These are phyloP conservation scores for Globisporangium iwayamae DNA, from an alignment of 352 stramenopile genomes.

Conservation along the genomic window DNA sequence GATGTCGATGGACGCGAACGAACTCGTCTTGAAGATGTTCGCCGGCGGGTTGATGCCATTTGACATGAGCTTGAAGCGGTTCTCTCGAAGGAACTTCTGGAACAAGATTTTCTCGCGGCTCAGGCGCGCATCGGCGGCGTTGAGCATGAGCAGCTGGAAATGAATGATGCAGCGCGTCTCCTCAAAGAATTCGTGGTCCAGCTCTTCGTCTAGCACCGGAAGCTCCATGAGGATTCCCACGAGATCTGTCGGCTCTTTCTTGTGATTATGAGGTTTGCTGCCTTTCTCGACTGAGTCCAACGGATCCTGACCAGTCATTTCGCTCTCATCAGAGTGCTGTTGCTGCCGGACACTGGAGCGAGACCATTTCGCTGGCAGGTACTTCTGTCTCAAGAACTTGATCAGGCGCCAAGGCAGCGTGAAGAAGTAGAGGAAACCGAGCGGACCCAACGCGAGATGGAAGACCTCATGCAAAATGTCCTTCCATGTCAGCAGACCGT, in stretches of 20 bases:
- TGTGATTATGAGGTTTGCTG: neutral
- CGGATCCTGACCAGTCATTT: neutral
- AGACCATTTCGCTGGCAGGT: conserved; percentile 31
- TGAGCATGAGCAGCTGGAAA: conserved; percentile 88
- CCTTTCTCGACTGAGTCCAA: conserved; percentile 16
- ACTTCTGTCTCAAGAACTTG: conserved; percentile 47
- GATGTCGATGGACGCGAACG: conserved; percentile 89
- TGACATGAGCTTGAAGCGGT: conserved; percentile 92
- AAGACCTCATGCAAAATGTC: conserved; percentile 44
- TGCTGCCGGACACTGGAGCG: neutral
- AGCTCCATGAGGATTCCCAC: conserved; percentile 61
- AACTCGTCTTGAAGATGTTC: conserved; percentile 88
- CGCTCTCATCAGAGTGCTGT: neutral
- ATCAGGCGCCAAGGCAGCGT: conserved; percentile 46
- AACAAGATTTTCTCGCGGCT: conserved; percentile 90
- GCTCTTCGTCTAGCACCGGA: conserved; percentile 62
- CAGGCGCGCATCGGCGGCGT: conserved; percentile 82
- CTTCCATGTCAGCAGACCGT: conserved; percentile 45
- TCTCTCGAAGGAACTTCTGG: conserved; percentile 92
- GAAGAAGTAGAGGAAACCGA: conserved; percentile 64
- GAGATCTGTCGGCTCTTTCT: conserved; percentile 34
- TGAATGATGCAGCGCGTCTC: conserved; percentile 91
- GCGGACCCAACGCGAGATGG: conserved; percentile 38
- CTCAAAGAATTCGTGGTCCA: conserved; percentile 81
- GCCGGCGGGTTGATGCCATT: conserved; percentile 89